These are phyloP conservation scores for Fraxinus sp. DNA, from an alignment of 305 asterid species.

Conservation along the genomic window DNA sequence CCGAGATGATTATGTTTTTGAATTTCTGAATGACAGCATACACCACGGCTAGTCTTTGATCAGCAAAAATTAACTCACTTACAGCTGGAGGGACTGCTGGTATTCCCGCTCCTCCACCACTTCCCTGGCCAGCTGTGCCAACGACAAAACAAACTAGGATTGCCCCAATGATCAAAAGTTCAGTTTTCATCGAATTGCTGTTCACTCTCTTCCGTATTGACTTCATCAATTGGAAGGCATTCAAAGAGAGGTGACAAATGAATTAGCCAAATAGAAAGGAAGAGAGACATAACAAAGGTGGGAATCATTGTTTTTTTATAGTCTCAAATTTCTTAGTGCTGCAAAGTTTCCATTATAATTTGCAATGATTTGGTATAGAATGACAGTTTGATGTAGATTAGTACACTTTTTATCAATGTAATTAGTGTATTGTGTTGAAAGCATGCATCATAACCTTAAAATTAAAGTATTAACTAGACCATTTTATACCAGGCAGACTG, in stretches of 20 bases:
- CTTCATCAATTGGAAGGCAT: not conserved
- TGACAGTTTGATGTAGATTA: not conserved
- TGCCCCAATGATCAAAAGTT: conserved; percentile 1
- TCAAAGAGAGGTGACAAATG: not conserved
- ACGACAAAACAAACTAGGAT: conserved; percentile 11
- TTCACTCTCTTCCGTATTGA: conserved; percentile 19
- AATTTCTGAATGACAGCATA: conserved; percentile 63
- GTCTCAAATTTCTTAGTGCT: not conserved
- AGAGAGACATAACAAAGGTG: not conserved
- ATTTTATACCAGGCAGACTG: not conserved
- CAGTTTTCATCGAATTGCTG: not conserved
- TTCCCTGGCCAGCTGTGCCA: not conserved
- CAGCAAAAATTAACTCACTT: conserved; percentile 40
- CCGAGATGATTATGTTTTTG: conserved; percentile 51
- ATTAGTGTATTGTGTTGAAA: not conserved
- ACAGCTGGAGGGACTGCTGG: conserved; percentile 24
- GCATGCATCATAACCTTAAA: not conserved
- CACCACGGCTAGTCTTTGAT: conserved; percentile 53
- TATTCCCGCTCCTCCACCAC: not conserved
- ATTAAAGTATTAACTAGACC: not conserved
- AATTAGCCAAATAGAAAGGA: not conserved
- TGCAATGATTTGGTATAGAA: not conserved
- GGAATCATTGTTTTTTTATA: not conserved
- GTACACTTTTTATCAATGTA: not conserved
- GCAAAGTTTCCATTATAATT: not conserved